phyloP scores from a whole-genome alignment of 108 stramenopile genomes.

The Chaetoceros tenuissimus region DNA sequence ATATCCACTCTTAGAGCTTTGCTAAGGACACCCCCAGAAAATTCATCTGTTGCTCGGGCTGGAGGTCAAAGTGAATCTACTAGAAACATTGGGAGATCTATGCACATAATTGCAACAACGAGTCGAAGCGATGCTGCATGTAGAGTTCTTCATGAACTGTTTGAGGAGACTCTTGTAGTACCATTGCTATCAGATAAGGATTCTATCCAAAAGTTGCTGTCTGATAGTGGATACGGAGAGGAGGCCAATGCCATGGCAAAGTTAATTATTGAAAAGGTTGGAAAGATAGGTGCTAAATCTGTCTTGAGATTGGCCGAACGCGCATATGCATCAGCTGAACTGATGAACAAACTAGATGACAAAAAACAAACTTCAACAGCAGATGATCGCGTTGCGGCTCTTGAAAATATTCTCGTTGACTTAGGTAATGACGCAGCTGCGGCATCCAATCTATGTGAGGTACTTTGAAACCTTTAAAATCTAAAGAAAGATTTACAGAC shows the following conservation, averaged over 20 bases:
- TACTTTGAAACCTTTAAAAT: too few relatives aligned
- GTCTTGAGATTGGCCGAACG: constrained; percentile 54
- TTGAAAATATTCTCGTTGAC: too few relatives aligned
- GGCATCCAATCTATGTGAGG: too few relatives aligned
- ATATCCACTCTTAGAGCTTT: constrained; percentile 67
- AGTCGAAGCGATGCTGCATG: constrained; percentile 64
- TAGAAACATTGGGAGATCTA: constrained; percentile 23
- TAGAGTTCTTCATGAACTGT: constrained; percentile 43
- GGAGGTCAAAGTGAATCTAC: constrained; percentile 34
- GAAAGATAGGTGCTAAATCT: constrained; percentile 59
- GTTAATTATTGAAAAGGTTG: constrained; percentile 27
- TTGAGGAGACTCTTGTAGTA: constrained; percentile 62
- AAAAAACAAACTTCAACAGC: neutral
- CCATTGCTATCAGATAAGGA: constrained; percentile 35
- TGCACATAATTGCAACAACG: constrained; percentile 56
- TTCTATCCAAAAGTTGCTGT: constrained; percentile 36
- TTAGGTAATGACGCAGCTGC: too few relatives aligned
- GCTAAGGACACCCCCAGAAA: constrained; percentile 49
- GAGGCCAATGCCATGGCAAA: constrained; percentile 35
- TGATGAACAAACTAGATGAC: too few relatives aligned
- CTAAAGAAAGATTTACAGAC: too few relatives aligned
- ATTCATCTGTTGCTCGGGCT: constrained; percentile 29
- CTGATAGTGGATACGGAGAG: constrained; percentile 24
- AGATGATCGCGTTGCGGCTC: neutral
- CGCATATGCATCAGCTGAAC: constrained; percentile 35